These are phyloP conservation scores for Geoglossum cookeanum DNA, from an alignment of 2,329 filamentous ascomycete genomes.

Conservation along the genomic window DNA sequence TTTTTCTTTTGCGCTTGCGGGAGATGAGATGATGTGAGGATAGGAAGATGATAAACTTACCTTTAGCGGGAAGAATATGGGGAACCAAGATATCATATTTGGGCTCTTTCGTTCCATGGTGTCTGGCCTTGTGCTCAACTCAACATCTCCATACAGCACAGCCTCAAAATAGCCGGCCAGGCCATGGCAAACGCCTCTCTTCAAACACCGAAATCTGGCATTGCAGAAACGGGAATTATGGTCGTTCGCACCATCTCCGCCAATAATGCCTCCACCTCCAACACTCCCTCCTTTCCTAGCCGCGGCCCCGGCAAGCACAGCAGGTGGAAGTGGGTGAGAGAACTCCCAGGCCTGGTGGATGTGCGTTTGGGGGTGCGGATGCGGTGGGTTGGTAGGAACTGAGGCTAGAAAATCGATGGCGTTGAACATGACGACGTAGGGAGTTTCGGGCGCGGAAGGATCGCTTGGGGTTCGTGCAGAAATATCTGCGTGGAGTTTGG, in stretches of 20 bases:
- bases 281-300: slow-evolving; percentile 43
- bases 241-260: slow-evolving; percentile 67
- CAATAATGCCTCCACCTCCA: slow-evolving; percentile 53
- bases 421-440: slow-evolving; percentile 86
- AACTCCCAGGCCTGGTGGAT: slow-evolving; percentile 71
- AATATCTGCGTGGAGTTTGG: slow-evolving; percentile 70
- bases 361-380: slow-evolving; percentile 17
- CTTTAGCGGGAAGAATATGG: slow-evolving; percentile 93
- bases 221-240: slow-evolving; percentile 74
- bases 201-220: slow-evolving; percentile 56
- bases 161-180: slow-evolving; percentile 92
- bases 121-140: slow-evolving; percentile 82
- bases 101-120: slow-evolving; percentile 83
- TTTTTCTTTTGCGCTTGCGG: neutral
- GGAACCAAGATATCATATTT: slow-evolving; percentile 99
- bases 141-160: slow-evolving; percentile 53
- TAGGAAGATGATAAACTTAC: slow-evolving; percentile 28
- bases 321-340: slow-evolving; percentile 47
- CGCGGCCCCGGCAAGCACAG: slow-evolving; percentile 35
- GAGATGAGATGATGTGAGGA: neutral
- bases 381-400: slow-evolving; percentile 33
- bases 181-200: slow-evolving; percentile 74
- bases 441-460: slow-evolving; percentile 62
- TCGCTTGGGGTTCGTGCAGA: slow-evolving; percentile 41
- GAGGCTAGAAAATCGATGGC: slow-evolving; percentile 73